Evolutionary conservation across 805 yeast genomes (phyloP), one percentile per base, ranked within the genome.

Genomic region (Cyberlindnera euphorbiae): DNA sequence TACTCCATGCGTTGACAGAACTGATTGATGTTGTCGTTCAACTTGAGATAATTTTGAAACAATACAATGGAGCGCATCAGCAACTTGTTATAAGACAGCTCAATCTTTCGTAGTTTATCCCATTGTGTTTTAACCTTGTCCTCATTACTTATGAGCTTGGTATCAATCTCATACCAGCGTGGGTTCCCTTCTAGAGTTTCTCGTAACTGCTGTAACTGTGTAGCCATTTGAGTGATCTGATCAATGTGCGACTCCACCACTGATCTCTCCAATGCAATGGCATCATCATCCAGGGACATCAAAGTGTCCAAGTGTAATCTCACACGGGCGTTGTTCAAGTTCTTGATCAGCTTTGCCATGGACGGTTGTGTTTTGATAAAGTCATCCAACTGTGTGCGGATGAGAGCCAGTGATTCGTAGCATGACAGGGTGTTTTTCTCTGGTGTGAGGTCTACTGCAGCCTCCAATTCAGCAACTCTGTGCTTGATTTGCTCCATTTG

Each of bases 11-110:
- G 21, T 26, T 22, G 16, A 23, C 30, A 35, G 11, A 38, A 36
- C 8, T 36, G 32, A 17, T 46, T 42, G 25, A 49, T 47, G 27
- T 49, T 49, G 2, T 40, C 45, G 19, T 38, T 40, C 24, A 53
- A 16, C n/a, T 49, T 42, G 9, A 53, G 29, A 22, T 40, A 52
- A 31, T 54, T 54, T 28, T 50, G 55, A 12, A 53, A 23, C 14
- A 53, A 8, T 8, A 41, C 40, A 3, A 53, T 39, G 2, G 55
- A 48, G 8, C 52, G 35, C 4, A 53, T 36, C 4, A 55, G 24
- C 18, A 55, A 28, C 11, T 28, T 35, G 24, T 55, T 53, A 30
- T 54, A 54, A 18, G 40, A 25, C 14, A 50, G 17, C 35, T 48
- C 50, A 23, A 49, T 24, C 7, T 27, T 8, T 7, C 32, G 28